Base-by-base conservation (phyloP, 129 eudicot genomes). In the Apium graveolens region DNA sequence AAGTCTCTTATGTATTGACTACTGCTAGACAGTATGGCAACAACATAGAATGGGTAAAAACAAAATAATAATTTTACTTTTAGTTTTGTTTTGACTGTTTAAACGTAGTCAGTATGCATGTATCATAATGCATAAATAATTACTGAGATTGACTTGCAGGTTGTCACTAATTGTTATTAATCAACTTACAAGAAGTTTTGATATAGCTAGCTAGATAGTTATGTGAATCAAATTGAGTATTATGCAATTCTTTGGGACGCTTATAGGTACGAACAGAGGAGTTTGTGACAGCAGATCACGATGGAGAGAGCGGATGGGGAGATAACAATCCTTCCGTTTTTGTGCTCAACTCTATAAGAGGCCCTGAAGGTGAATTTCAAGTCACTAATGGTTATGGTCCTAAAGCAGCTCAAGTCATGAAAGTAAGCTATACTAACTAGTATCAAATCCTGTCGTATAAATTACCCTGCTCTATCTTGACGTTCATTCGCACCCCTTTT, bases 331-430 rank as follows among this genome's bases (percentile, higher is more conserved):
- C 97, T 41, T 92, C 97, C 1, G 89, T 92, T 46, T 92, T 92
- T 41, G 45, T 75, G 45, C 75, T 92, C 85, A 78, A 43, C 0
- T 45, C 77, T 34, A 69, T 29, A 24, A 62, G 16, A 44, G 69
- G 76, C 38, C 29, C 82, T 14, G 85, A 82, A 69, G 97, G 96
- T 43, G 96, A 92, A 69, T 92, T 66, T 80, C 96, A 92, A 80
- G 82, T 92, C 37, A 88, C 97, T 34, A 77, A 86, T 79, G 97
- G 93, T 29, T 88, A 88, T 63, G 97, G 97, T 53, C 91, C 93
- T 13, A 86, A 45, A 46, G 97, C 97, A 45, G 87, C 91, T 72
- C 77, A 84, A 79, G 86, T 89, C 72, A 89, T 92, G 97, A 87
- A 26, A 77, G 97, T 91, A 86, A 34, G 84, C 24, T 68, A 37